Evolutionary conservation across 345 rosid genomes (phyloP).

Genomic region (Rhizophora apiculata): DNA sequence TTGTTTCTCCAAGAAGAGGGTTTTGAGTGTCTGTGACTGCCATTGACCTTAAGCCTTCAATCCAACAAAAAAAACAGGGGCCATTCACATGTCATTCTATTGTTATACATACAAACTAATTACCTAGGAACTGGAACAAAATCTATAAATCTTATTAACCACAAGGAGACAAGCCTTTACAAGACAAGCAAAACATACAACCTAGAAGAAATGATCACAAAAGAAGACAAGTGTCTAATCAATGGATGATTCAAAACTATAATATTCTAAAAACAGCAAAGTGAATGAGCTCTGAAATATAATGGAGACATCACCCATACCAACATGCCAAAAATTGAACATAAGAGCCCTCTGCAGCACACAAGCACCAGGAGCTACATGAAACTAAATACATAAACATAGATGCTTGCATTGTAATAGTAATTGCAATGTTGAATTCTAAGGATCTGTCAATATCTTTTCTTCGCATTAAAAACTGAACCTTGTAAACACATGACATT

Average conservation of each 20-base stretch:
- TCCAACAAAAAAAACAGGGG: constrained; percentile 27
- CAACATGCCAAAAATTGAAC: background rate
- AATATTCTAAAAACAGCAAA: background rate
- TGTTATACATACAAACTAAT: background rate
- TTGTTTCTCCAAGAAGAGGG: constrained; percentile 77
- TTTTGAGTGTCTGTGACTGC: constrained; percentile 62
- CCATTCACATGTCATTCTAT: background rate
- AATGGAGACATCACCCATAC: background rate
- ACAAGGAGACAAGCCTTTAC: constrained; percentile 8
- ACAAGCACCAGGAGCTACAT: background rate
- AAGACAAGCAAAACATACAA: constrained; percentile 21
- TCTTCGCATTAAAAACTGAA: too few species aligned
- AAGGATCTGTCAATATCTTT: background rate
- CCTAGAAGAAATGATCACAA: constrained; percentile 8
- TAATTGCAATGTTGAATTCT: background rate
- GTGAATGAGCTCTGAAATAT: background rate
- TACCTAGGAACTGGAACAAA: constrained; percentile 5
- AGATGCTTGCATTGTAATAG: too few species aligned
- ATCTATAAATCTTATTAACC: constrained; percentile 15
- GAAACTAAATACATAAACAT: too few species aligned
- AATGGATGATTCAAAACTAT: background rate
- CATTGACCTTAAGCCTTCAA: constrained; percentile 43
- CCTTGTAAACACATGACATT: background rate
- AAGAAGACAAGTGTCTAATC: constrained; percentile 3
- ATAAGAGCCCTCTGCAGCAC: background rate